Percentiles rank a stretch among this genome's conserved stretches.
These are phyloP conservation scores for Drechmeria coniospora DNA, from an alignment of 2,329 filamentous ascomycete genomes.

Conservation along the genomic window DNA sequence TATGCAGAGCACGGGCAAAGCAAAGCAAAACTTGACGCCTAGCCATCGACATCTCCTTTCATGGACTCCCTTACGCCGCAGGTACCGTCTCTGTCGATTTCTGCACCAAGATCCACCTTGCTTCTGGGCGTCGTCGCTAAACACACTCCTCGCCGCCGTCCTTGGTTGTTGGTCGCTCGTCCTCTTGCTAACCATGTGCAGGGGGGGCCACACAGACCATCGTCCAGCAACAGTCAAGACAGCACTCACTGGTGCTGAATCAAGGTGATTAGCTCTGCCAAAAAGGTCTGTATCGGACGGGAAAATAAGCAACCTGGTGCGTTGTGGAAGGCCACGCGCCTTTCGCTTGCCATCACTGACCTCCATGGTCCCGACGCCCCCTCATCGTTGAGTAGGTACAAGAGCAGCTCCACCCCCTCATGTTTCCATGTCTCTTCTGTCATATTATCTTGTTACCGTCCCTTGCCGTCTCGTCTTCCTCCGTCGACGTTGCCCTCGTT, in stretches of 20 bases:
- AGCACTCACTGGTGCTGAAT: constrained; percentile 17
- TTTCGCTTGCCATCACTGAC: constrained; percentile 5
- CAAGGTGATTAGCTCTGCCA: constrained; percentile 12
- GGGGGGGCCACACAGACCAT: constrained; percentile 18
- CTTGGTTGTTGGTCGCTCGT: constrained; percentile 10
- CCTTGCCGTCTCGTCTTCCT: constrained; percentile 8
- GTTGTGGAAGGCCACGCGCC: constrained; percentile 8
- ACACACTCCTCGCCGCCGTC: constrained; percentile 1
- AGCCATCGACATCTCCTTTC: constrained; percentile 5
- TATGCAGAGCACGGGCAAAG: constrained; percentile 7
- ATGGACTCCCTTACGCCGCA: constrained; percentile 13
- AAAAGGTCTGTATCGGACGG: neutral
- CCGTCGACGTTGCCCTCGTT: constrained; percentile 11
- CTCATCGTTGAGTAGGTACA: constrained; percentile 11
- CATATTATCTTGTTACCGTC: constrained; percentile 5
- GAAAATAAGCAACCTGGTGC: constrained; percentile 14
- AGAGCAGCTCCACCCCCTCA: constrained; percentile 14
- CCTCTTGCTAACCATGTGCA: constrained; percentile 5
- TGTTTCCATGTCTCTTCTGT: constrained; percentile 8
- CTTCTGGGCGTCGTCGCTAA: constrained; percentile 4
- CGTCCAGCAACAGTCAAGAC: constrained; percentile 14
- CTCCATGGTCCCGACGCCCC: constrained; percentile 10
- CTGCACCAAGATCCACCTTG: constrained; percentile 14
- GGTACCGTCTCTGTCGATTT: constrained; percentile 15
- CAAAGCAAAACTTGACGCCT: constrained; percentile 6